These are phyloP conservation scores for Phytophthora rubi DNA, from an alignment of 352 stramenopile genomes.

Conservation along the genomic window DNA sequence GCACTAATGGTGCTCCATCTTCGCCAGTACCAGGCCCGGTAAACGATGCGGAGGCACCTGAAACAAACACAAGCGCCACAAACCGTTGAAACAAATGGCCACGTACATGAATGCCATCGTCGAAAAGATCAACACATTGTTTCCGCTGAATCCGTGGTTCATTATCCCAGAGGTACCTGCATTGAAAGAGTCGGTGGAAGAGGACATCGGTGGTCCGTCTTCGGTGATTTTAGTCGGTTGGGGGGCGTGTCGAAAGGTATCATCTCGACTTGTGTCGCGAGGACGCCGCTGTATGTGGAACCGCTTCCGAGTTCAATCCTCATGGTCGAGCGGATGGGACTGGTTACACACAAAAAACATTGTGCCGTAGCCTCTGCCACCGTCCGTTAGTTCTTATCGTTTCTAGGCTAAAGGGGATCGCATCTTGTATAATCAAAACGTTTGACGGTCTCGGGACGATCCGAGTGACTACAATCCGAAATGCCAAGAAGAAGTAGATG, in stretches of 20 bases:
- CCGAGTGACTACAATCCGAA: background rate
- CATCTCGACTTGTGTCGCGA: conserved; percentile 13
- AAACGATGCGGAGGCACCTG: no score
- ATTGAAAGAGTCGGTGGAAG: conserved; percentile 12
- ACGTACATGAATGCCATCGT: conserved; percentile 10
- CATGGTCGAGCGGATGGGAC: background rate
- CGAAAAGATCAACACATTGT: conserved; percentile 8
- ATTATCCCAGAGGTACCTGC: conserved; percentile 10
- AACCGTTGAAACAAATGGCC: background rate
- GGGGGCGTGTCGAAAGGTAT: background rate
- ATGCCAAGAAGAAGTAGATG: background rate
- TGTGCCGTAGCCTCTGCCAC: background rate
- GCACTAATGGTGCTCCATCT: no score
- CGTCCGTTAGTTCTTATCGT: background rate
- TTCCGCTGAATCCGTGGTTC: background rate
- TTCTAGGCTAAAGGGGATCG: background rate
- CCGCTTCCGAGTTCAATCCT: background rate
- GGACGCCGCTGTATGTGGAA: conserved; percentile 6
- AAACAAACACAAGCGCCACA: no score
- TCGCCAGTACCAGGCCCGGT: no score
- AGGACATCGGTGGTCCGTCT: conserved; percentile 6
- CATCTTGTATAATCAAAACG: background rate
- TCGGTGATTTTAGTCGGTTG: conserved; percentile 13
- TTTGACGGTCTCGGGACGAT: background rate
- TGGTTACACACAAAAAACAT: background rate